These are phyloP conservation scores for Adansonia grandidieri DNA, from an alignment of 441 rosid species.

Conservation along the genomic window DNA sequence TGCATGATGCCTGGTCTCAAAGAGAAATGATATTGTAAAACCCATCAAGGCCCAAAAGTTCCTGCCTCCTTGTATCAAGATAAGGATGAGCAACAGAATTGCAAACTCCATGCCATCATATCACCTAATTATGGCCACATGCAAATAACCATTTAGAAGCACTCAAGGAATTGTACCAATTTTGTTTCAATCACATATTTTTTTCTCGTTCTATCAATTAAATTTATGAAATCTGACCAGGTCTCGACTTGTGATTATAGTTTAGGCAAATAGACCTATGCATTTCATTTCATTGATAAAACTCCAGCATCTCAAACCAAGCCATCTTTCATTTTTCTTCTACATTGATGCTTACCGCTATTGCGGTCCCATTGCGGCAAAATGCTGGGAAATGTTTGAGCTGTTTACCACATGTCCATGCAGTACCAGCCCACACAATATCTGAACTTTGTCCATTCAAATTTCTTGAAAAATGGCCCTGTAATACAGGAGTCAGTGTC, in stretches of 20 bases:
- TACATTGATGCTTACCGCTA: slow-evolving; percentile 89
- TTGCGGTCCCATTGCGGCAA: slow-evolving; percentile 77
- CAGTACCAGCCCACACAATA: slow-evolving; percentile 81
- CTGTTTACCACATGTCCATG: slow-evolving; percentile 91
- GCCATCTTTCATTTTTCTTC: no score
- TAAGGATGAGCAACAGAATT: slow-evolving; percentile 3
- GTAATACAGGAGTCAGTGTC: slow-evolving; percentile 26
- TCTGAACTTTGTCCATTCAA: slow-evolving; percentile 62
- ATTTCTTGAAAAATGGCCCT: slow-evolving; percentile 62
- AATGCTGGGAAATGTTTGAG: slow-evolving; percentile 92
- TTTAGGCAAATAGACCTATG: slow-evolving; percentile 2
- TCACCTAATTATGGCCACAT: background rate
- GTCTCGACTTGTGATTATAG: background rate
- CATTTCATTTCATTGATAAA: slow-evolving; percentile 3
- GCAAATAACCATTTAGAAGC: background rate
- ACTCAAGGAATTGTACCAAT: background rate
- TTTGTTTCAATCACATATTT: slow-evolving; percentile 8
- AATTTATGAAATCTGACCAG: background rate
- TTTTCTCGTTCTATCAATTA: background rate
- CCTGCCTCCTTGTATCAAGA: background rate
- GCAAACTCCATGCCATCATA: slow-evolving; percentile 14
- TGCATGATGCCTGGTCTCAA: slow-evolving; percentile 9
- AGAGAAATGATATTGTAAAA: slow-evolving; percentile 15
- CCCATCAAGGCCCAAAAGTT: background rate
- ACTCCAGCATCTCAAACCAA: background rate